phyloP scores from a whole-genome alignment of 1,284 basidiomycete genomes.

The Blastosporella zonata region DNA sequence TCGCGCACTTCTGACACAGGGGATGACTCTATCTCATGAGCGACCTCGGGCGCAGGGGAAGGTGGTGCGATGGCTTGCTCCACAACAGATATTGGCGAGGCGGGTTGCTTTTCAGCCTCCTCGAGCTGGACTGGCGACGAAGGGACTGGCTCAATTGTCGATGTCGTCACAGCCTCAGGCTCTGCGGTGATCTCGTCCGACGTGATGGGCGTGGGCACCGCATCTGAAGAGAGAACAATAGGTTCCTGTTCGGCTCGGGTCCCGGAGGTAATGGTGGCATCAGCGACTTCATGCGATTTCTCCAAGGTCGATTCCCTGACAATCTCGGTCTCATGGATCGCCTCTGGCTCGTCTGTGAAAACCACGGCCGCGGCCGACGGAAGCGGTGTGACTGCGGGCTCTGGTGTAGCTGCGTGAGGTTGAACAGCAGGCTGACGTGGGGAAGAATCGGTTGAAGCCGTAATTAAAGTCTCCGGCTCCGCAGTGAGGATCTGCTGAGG shows the following conservation, averaged over 20 bases:
- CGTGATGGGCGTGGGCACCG: background rate
- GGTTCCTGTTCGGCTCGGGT: background rate
- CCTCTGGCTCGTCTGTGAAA: conserved; percentile 1
- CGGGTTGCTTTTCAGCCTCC: background rate
- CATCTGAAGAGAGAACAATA: background rate
- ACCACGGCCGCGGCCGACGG: background rate
- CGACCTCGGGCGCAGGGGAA: background rate
- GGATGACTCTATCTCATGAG: background rate
- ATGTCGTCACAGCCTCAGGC: background rate
- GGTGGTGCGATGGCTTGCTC: background rate
- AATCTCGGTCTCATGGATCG: background rate
- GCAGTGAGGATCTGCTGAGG: conserved; percentile 3
- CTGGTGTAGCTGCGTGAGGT: background rate
- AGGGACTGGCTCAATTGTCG: background rate
- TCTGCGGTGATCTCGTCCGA: background rate
- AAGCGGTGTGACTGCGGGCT: background rate
- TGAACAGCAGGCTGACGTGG: background rate
- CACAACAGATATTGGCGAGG: background rate
- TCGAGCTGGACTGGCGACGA: background rate
- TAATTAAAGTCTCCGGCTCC: conserved; percentile 3
- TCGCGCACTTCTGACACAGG: background rate
- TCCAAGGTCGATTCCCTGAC: background rate
- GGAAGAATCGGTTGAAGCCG: background rate
- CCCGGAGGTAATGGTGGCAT: background rate
- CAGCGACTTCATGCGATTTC: background rate